phyloP scores from a whole-genome alignment of 1,139 yeast species.

The Saccharomycopsis crataegensis region DNA sequence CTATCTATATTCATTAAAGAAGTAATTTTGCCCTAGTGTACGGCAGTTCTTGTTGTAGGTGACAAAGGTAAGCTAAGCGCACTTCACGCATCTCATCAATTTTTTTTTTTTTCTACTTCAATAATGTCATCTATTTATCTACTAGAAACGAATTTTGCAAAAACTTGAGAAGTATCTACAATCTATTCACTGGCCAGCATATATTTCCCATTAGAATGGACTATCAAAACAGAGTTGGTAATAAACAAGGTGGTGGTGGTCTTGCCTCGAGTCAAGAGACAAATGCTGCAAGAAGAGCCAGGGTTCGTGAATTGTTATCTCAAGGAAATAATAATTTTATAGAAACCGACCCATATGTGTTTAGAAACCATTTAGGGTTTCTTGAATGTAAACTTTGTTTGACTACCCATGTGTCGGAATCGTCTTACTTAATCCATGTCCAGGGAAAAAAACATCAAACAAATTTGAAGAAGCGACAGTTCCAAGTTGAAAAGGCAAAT shows the following conservation, averaged over 20 bases:
- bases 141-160: too few relatives aligned
- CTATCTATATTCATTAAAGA: not conserved
- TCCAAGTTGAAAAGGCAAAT: conserved; percentile 22
- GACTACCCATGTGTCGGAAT: conserved; percentile 66
- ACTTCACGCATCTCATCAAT: too few relatives aligned
- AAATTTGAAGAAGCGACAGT: conserved; percentile 49
- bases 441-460: conserved; percentile 73
- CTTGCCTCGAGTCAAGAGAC: conserved; percentile 63
- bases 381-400: conserved; percentile 71
- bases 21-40: too few relatives aligned
- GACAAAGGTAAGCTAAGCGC: too few relatives aligned
- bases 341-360: conserved; percentile 71
- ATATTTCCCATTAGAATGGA: conserved; percentile 35
- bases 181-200: too few relatives aligned
- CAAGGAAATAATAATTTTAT: conserved; percentile 41
- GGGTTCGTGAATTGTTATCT: conserved; percentile 58
- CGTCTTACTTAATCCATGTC: conserved; percentile 73
- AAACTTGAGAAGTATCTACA: too few relatives aligned
- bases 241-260: conserved; percentile 63
- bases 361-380: conserved; percentile 64
- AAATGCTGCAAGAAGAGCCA: conserved; percentile 56
- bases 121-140: too few relatives aligned
- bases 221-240: conserved; percentile 50
- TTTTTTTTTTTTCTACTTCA: too few relatives aligned
- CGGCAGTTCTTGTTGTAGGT: too few relatives aligned